Evolutionary conservation across 495 filamentous ascomycete species (phyloP).

Genomic region (Pseudotulostoma volvatum): DNA sequence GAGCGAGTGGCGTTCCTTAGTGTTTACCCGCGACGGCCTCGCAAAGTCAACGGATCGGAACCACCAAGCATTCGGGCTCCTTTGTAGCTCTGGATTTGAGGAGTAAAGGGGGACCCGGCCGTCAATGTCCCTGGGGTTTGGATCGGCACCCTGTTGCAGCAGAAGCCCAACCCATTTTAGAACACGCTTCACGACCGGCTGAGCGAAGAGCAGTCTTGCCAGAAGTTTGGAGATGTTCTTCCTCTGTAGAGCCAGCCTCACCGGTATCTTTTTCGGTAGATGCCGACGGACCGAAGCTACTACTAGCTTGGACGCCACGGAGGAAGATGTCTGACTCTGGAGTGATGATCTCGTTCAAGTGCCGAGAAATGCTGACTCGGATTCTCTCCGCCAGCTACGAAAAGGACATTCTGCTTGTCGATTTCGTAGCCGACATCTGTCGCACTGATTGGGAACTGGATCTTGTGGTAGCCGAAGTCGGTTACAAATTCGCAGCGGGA

Average conservation of each 20-base stretch:
- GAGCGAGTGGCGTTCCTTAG: too few species aligned
- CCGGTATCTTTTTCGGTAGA: conserved; percentile 1
- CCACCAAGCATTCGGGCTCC: conserved; percentile 1
- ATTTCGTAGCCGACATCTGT: conserved; percentile 8
- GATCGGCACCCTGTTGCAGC: too few species aligned
- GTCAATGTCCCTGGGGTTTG: too few species aligned
- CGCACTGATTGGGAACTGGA: conserved; percentile 5
- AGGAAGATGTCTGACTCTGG: conserved; percentile 2
- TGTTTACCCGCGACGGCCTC: too few species aligned
- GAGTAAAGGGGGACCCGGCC: too few species aligned
- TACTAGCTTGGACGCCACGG: too few species aligned
- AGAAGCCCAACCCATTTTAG: too few species aligned
- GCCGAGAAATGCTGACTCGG: conserved; percentile 3
- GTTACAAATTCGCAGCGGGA: conserved; percentile 8
- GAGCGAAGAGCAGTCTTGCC: conserved; percentile 4
- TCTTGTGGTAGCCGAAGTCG: too few species aligned
- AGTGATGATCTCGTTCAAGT: conserved; percentile 5
- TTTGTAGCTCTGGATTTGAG: too few species aligned
- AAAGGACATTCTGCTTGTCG: conserved; percentile 5
- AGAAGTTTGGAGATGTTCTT: conserved; percentile 6
- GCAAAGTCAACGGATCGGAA: conserved; percentile 1
- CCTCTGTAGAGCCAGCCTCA: background rate
- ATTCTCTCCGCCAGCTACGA: conserved; percentile 5
- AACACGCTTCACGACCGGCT: too few species aligned
- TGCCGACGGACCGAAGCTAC: too few species aligned